Conservation (phyloP, 148 eudicot species). For the Vaccinium myrtillus region DNA sequence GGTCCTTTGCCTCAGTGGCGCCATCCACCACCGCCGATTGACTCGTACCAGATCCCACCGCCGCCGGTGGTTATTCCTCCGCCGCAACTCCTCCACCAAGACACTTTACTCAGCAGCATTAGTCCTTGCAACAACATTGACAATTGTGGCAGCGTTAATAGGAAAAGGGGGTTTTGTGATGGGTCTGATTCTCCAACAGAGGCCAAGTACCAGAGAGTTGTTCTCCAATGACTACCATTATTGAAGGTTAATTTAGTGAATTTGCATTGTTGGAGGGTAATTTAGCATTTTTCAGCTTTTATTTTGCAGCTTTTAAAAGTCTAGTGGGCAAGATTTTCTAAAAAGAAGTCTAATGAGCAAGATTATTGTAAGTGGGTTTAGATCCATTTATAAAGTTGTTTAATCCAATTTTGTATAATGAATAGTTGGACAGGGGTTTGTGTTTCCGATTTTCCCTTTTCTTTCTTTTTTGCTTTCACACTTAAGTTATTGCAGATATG, state of each 20-base stretch:
- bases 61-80: constrained; percentile 52
- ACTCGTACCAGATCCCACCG: constrained; percentile 61
- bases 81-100: constrained; percentile 23
- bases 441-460: background rate
- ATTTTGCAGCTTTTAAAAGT: background rate
- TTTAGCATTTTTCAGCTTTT: background rate
- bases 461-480: background rate
- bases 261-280: background rate
- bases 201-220: constrained; percentile 40
- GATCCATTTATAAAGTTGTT: background rate
- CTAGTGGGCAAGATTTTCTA: background rate
- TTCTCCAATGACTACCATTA: constrained; percentile 20
- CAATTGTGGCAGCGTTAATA: constrained; percentile 20
- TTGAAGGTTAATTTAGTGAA: too few relatives aligned
- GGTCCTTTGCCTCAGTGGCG: constrained; percentile 91
- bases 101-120: constrained; percentile 7
- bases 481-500: background rate
- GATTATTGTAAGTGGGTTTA: background rate
- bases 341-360: background rate
- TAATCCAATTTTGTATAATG: constrained; percentile 4
- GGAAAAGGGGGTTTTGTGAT: constrained; percentile 34
- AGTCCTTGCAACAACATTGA: constrained; percentile 12
- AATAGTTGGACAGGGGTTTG: constrained; percentile 22
- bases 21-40: constrained; percentile 76
- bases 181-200: constrained; percentile 28